These are phyloP conservation scores for Leccinum subspadiceum DNA, from an alignment of 1,284 basidiomycete genomes.

Conservation along the genomic window DNA sequence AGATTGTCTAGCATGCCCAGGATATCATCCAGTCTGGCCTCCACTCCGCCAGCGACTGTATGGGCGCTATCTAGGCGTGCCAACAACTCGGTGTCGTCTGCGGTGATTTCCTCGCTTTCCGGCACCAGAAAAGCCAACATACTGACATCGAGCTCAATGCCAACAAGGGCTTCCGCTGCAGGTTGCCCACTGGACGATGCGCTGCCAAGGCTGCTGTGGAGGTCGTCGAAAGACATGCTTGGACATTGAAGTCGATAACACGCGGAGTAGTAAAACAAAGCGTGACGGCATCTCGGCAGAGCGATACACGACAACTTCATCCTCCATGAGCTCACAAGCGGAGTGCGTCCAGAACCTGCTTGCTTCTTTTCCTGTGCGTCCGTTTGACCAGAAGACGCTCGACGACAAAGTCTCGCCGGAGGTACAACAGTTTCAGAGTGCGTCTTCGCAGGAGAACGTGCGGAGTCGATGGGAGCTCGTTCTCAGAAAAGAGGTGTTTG, in stretches of 20 bases:
- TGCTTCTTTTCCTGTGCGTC: constrained; percentile 48
- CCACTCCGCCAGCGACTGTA: constrained; percentile 54
- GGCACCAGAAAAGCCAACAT: constrained; percentile 37
- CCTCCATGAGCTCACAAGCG: constrained; percentile 26
- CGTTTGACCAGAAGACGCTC: constrained; percentile 46
- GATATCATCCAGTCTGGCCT: constrained; percentile 55
- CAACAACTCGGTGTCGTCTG: constrained; percentile 46
- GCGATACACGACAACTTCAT: background rate
- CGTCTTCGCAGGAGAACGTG: constrained; percentile 52
- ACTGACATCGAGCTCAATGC: constrained; percentile 36
- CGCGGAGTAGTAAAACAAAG: constrained; percentile 20
- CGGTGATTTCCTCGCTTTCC: constrained; percentile 33
- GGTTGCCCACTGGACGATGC: constrained; percentile 1
- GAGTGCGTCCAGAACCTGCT: constrained; percentile 45
- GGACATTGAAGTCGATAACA: constrained; percentile 9
- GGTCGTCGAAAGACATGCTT: constrained; percentile 25
- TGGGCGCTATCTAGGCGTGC: constrained; percentile 51
- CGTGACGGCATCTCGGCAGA: constrained; percentile 29
- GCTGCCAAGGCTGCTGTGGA: background rate
- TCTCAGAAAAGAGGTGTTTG: constrained; percentile 65
- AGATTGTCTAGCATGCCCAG: constrained; percentile 55
- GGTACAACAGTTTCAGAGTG: constrained; percentile 43
- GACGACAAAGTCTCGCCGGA: constrained; percentile 48
- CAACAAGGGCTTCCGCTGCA: background rate
- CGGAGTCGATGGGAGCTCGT: constrained; percentile 73